These are phyloP conservation scores for Candida sojae DNA, from an alignment of 1,139 yeast genomes.

Conservation along the genomic window DNA sequence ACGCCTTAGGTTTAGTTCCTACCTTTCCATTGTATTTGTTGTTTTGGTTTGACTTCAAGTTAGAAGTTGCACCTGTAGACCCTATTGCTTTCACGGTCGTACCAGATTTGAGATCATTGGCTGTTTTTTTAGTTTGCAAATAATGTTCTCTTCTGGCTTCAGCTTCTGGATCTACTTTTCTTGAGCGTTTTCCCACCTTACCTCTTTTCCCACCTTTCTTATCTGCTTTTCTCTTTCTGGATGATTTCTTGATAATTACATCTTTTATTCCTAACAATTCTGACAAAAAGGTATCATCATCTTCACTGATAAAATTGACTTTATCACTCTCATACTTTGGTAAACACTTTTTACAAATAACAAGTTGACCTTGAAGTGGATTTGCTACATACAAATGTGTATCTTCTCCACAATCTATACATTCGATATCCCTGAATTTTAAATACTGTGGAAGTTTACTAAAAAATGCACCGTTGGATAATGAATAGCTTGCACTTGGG, in stretches of 20 bases:
- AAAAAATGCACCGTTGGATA: slow-evolving; percentile 57
- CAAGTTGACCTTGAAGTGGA: slow-evolving; percentile 20
- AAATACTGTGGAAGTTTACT: slow-evolving; percentile 48
- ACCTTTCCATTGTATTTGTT: background rate
- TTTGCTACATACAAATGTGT: slow-evolving; percentile 40
- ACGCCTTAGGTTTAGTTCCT: slow-evolving; percentile 7
- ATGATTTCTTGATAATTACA: slow-evolving; percentile 19
- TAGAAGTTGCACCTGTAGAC: slow-evolving; percentile 16
- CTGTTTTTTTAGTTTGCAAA: slow-evolving; percentile 31
- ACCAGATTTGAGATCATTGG: slow-evolving; percentile 39
- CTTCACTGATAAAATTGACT: slow-evolving; percentile 41
- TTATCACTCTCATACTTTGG: slow-evolving; percentile 20
- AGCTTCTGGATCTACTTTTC: slow-evolving; percentile 28
- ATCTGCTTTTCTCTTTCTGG: slow-evolving; percentile 21
- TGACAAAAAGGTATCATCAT: slow-evolving; percentile 48
- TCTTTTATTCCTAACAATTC: slow-evolving; percentile 54
- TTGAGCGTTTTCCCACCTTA: slow-evolving; percentile 19
- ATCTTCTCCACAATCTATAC: slow-evolving; percentile 46
- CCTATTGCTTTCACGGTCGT: slow-evolving; percentile 48
- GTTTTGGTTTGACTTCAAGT: background rate
- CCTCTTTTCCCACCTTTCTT: slow-evolving; percentile 27
- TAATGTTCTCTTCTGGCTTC: slow-evolving; percentile 45
- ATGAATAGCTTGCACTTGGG: slow-evolving; percentile 52
- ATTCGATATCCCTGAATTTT: slow-evolving; percentile 52
- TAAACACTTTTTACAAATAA: slow-evolving; percentile 47